Conservation (phyloP, 169 alveolate species). For the Besnoitia besnoiti region DNA sequence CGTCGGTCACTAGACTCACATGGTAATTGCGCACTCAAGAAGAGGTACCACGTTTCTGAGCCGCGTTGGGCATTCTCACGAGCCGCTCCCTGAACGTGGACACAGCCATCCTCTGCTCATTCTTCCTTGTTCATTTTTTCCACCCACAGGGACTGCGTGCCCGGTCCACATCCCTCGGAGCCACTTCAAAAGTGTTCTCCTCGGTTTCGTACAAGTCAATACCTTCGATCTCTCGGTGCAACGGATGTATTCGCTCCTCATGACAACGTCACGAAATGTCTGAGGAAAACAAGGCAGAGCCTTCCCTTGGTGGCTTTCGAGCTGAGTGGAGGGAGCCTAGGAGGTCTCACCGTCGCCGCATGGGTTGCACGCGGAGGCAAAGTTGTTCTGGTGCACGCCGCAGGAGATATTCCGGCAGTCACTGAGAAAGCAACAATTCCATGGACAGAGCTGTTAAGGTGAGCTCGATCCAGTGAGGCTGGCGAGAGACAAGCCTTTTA, state of each 20-base stretch:
- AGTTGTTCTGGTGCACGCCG: constrained; percentile 1
- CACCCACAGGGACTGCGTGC: too few species aligned
- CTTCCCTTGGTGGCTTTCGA: constrained; percentile 9
- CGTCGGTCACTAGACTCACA: too few species aligned
- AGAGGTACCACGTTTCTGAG: too few species aligned
- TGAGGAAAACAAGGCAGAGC: not conserved
- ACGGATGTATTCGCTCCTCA: not conserved
- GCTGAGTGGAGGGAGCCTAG: constrained; percentile 4
- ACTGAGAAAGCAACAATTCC: not conserved
- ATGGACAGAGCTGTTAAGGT: not conserved
- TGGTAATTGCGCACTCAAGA: too few species aligned
- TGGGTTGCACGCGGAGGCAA: constrained; percentile 21
- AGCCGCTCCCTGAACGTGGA: too few species aligned
- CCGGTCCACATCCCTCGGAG: too few species aligned
- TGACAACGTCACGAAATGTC: not conserved
- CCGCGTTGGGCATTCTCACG: too few species aligned
- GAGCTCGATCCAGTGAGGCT: not conserved
- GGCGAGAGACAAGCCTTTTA: too few species aligned
- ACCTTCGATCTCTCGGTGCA: constrained; percentile 7
- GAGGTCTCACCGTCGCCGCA: not conserved
- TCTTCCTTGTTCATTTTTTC: too few species aligned
- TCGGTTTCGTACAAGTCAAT: too few species aligned
- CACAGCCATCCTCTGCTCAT: too few species aligned
- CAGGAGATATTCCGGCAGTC: not conserved
- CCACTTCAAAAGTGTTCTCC: too few species aligned